A percentile compares a stretch with the other conserved stretches of the same genome.
Evolutionary conservation across 495 filamentous ascomycete species (phyloP).

Genomic region (Aspergillus avenaceus): DNA sequence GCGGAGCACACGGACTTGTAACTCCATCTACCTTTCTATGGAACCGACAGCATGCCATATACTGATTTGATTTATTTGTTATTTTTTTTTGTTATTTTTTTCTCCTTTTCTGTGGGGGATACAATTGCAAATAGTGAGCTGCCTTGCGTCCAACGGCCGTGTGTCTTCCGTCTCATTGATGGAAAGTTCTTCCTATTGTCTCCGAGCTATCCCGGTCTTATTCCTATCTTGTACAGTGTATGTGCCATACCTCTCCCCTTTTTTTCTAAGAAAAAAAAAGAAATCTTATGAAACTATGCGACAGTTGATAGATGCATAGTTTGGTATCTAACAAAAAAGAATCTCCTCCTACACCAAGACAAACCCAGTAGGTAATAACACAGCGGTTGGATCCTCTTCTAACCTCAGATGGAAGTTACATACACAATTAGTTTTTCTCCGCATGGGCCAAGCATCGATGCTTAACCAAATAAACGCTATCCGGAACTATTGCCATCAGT

Average conservation of each 20-base stretch:
- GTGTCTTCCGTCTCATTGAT: neutral
- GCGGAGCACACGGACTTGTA: too few relatives aligned
- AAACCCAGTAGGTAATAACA: neutral
- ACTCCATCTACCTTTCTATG: neutral
- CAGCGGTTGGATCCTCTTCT: neutral
- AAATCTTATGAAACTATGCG: too few relatives aligned
- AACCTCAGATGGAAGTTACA: neutral
- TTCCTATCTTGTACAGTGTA: neutral
- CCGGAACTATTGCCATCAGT: conserved; percentile 16
- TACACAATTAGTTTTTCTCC: conserved; percentile 6
- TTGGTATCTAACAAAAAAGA: neutral
- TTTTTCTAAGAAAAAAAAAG: too few relatives aligned
- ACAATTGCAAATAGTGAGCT: neutral
- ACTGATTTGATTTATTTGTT: too few relatives aligned
- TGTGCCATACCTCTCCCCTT: too few relatives aligned
- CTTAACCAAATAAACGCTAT: conserved; percentile 13
- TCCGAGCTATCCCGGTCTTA: neutral
- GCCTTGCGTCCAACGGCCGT: neutral
- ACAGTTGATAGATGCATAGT: neutral
- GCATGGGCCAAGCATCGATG: conserved; percentile 12
- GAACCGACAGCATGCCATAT: neutral
- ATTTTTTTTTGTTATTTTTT: too few relatives aligned
- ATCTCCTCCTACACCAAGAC: neutral
- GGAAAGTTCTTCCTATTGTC: neutral
- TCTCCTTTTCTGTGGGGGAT: neutral